Base-by-base conservation (phyloP, 371 early-diverging fungal genomes). In the Rhizopus arrhizus region DNA sequence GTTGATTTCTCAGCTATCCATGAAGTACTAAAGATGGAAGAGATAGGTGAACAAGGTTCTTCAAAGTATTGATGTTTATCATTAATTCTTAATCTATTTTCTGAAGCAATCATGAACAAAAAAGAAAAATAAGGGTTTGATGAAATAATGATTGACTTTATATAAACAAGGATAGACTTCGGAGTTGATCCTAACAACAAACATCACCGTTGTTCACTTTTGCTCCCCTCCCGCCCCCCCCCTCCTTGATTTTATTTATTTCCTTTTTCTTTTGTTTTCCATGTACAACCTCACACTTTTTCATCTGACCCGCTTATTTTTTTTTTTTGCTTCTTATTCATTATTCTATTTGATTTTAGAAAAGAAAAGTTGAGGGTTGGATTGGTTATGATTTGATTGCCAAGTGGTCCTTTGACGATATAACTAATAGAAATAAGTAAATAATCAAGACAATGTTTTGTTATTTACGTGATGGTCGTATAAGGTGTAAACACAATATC, bases 1-100 rank as follows among this genome's bases (percentile, higher is more conserved):
- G 75, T 69, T 55, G 75, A 74, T 36, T 74, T 77, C 41, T 77
- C 78, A n/a, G 75, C 73, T 16, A 77, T 66, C 64, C 78, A 72
- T 36, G 78, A 74, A 45, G 22, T 22, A 22, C 22, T 22, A 22
- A 74, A 56, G 22, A 70, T 70, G 2, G 75, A 77, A 16, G 62
- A 61, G 51, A 52, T 59, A 43, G 60, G 75, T 59, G 51, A 75
- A 61, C 61, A 74, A 52, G 61, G 73, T 38, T 57, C 50, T 31
- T 57, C 49, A 35, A 46, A 47, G 52, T 13, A 55, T 41, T 41
- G 16, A 42, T 15, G 29, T 62, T 56, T 32, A 36, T 53, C 6
- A 64, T 53, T 59, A 31, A 61, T 55, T 32, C 42, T 40, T 41
- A 35, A 22, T 22, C 22, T 22, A 22, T 22, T 57, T 52, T 64